Evolutionary conservation across 2,329 filamentous ascomycete species (phyloP), one percentile per base, ranked within the genome.

Genomic region (Amauroascus verrucosus): DNA sequence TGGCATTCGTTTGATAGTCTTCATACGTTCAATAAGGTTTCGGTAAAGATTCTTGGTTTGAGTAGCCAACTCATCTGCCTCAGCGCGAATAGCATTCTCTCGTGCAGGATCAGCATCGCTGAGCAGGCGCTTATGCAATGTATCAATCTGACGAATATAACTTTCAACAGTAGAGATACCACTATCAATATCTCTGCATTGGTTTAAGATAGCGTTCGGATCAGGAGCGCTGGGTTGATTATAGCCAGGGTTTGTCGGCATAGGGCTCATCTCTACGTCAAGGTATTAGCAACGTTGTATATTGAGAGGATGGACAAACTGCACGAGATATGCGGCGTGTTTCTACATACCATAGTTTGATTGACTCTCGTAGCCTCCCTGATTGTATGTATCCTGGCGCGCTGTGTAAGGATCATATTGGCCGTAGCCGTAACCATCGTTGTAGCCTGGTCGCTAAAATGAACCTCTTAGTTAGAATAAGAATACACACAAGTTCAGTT

Each of bases 11-110:
- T 96, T 96, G 73, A 96, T 79, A 58, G 79, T 76, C 70, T 86
- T 87, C 60, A 96, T 83, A 51, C 86, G 84, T 51, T 85, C 82
- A 54, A 85, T 87, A 54, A 97, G 79, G 56, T 78, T 80, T 58
- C 86, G 84, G 76, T 95, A 95, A 52, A 83, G 77, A 49, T 80
- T 80, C 83, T 95, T 94, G 61, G 90, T 91, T 59, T 91, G 84
- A 43, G 83, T 77, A 60, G 83, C 85, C 54, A 90, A 77, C 54
- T 75, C 73, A 58, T 94, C 86, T 59, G 96, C 80, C 63, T 86
- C 79, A 57, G 80, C 79, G 62, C 79, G 79, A 62, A 82, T 80
- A 43, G 79, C 79, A 63, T 83, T 85, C 51, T 82, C 80, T 48
- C 78, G 74, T 40, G 81, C 81, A 61, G 82, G 83, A 65, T 90